These are phyloP conservation scores for Dactylellina haptotyla DNA, from an alignment of 2,329 filamentous ascomycete genomes.

Conservation along the genomic window DNA sequence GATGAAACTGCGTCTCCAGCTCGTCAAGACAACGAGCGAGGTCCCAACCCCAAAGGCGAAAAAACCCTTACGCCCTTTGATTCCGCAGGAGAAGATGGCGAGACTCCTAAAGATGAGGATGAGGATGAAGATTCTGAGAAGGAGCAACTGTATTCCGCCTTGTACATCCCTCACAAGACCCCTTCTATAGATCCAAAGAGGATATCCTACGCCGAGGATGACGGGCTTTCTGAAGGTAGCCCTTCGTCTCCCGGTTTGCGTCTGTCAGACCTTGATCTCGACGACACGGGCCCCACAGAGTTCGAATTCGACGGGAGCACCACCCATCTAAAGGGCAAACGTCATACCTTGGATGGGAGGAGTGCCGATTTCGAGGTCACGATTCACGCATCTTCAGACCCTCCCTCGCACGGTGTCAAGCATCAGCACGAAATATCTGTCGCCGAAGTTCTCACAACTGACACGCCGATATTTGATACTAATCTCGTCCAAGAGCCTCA, in stretches of 20 bases:
- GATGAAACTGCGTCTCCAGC: neutral
- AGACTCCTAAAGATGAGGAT: slow-evolving; percentile 54
- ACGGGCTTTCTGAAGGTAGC: slow-evolving; percentile 32
- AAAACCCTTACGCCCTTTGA: slow-evolving; percentile 7
- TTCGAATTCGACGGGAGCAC: slow-evolving; percentile 47
- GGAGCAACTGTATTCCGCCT: slow-evolving; percentile 86
- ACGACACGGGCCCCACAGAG: slow-evolving; percentile 40
- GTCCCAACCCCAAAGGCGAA: slow-evolving; percentile 31
- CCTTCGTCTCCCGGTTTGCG: slow-evolving; percentile 36
- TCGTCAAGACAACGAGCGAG: slow-evolving; percentile 19
- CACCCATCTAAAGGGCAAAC: slow-evolving; percentile 46
- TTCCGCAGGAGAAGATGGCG: slow-evolving; percentile 25
- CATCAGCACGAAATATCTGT: slow-evolving; percentile 46
- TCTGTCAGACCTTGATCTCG: slow-evolving; percentile 44
- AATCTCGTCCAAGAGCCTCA: slow-evolving; percentile 48
- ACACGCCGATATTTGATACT: slow-evolving; percentile 25
- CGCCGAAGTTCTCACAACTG: slow-evolving; percentile 46
- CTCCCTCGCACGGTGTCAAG: slow-evolving; percentile 30
- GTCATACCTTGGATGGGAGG: slow-evolving; percentile 35
- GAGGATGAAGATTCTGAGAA: slow-evolving; percentile 69
- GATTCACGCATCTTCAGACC: slow-evolving; percentile 29
- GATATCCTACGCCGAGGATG: slow-evolving; percentile 37
- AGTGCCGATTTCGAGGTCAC: slow-evolving; percentile 52
- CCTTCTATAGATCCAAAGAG: slow-evolving; percentile 60
- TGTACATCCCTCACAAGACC: slow-evolving; percentile 81